Base-by-base conservation (phyloP, 2,329 filamentous ascomycete genomes). In the Sclerotinia nivalis region DNA sequence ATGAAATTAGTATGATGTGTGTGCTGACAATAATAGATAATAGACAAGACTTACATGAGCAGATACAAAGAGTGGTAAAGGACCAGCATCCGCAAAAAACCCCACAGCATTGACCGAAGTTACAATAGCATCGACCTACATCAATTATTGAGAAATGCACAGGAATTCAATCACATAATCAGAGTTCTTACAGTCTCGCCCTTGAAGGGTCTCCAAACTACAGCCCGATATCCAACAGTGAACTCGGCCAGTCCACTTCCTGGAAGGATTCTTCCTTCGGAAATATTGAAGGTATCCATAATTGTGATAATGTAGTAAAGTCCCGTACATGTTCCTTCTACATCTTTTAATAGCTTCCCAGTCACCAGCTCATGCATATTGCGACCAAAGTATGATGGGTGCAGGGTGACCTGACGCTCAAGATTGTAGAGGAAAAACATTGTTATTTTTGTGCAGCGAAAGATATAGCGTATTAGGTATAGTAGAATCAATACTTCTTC, bases 351-450 rank as follows among this genome's bases (percentile, higher is more conserved):
- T 40, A 99, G 88, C 81, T 95, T 93, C 75, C 91, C 91, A 66
- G 92, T 95, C 54, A 99, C 92, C 76, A 97, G 90, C 75, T 96
- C 91, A 77, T 95, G 91, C 85, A 97, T 96, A 79, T 96, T 93
- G 73, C 93, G 91, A 70, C 94, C 94, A 80, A 99, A 98, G 83
- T 96, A 99, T 18, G 95, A 98, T 40, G 96, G 96, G 79, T 99
- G 96, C 78, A 99, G 88, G 76, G 93, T 94, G 77, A 98, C 94
- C 79, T 93, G 91, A 79, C 95, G 93, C 83, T 97, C 93, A 82
- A 98, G 91, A 79, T 97, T 95, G 82, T 97, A 93, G 74, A 99
- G 92, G 84, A 99, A 99, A 82, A 98, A 99, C 96, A 99, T 99
- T 43, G 56, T 69, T 67, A 54, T 50, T 54, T 47, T 22, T 43